A percentile compares a stretch with the other conserved stretches of the same genome.
Conservation (phyloP, 2,329 filamentous ascomycete species). For the Phaeosphaeria sp. region DNA sequence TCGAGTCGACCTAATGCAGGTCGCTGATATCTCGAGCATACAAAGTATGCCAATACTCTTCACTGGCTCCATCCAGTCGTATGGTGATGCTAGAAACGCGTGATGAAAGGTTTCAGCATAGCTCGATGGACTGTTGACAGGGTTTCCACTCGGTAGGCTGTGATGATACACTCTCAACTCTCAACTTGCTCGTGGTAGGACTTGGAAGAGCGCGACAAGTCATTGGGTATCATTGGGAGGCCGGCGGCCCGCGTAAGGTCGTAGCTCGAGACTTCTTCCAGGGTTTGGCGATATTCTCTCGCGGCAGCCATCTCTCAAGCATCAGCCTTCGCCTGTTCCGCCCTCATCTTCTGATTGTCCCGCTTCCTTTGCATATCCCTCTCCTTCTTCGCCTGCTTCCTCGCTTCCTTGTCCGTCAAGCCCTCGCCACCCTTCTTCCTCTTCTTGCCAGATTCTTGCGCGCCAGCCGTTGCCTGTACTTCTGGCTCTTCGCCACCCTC, state of each 20-base stretch:
- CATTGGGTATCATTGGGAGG: neutral
- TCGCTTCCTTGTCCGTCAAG: slow-evolving; percentile 58
- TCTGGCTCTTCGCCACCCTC: slow-evolving; percentile 38
- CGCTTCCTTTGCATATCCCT: slow-evolving; percentile 54
- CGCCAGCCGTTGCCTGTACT: slow-evolving; percentile 26
- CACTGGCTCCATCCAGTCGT: too few species aligned
- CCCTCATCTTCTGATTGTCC: slow-evolving; percentile 43
- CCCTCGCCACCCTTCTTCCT: slow-evolving; percentile 31
- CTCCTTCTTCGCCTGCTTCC: slow-evolving; percentile 64
- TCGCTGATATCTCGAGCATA: too few species aligned
- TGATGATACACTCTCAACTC: neutral
- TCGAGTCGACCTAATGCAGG: too few species aligned
- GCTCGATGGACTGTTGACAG: neutral
- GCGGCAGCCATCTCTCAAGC: slow-evolving; percentile 3
- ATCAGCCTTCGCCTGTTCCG: slow-evolving; percentile 19
- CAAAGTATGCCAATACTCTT: too few species aligned
- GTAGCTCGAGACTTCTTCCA: neutral
- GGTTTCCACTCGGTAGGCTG: neutral
- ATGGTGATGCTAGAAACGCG: too few species aligned
- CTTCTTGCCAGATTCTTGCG: slow-evolving; percentile 35
- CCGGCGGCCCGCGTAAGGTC: neutral
- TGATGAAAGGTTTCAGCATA: neutral
- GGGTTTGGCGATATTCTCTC: neutral
- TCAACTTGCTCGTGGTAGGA: neutral
- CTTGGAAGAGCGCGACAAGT: neutral